Conservation (phyloP, 805 yeast species). For the Candida ulmi region DNA sequence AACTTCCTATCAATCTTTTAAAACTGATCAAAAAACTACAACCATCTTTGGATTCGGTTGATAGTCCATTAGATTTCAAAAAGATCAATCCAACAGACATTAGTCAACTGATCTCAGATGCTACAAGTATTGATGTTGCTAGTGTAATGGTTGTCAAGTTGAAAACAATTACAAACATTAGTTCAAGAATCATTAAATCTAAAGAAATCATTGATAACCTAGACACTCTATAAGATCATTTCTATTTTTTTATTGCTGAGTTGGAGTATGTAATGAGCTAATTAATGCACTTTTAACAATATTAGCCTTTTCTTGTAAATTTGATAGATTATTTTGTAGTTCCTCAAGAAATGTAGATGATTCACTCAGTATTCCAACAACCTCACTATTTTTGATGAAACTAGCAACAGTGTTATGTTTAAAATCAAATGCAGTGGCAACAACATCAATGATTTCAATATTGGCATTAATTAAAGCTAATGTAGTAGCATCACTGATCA, state of each 20-base stretch:
- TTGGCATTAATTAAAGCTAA: conserved; percentile 83
- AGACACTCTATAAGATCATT: conserved; percentile 5
- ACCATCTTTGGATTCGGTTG: conserved; percentile 14
- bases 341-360: conserved; percentile 25
- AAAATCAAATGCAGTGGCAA: conserved; percentile 54
- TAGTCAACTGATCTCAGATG: conserved; percentile 26
- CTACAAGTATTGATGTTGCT: conserved; percentile 31
- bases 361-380: conserved; percentile 57
- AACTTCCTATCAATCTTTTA: conserved; percentile 26
- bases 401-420: conserved; percentile 39
- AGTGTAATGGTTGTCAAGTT: conserved; percentile 21
- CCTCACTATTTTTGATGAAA: conserved; percentile 50
- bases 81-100: conserved; percentile 18
- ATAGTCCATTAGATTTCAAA: conserved; percentile 22
- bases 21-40: conserved; percentile 15
- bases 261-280: background rate
- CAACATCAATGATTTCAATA: conserved; percentile 72
- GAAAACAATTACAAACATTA: conserved; percentile 14
- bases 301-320: conserved; percentile 16
- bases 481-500: conserved; percentile 43
- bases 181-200: conserved; percentile 18
- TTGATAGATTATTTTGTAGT: conserved; percentile 31
- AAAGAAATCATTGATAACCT: conserved; percentile 19
- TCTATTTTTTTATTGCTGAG: background rate
- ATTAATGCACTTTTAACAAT: conserved; percentile 2